These are phyloP conservation scores for Pyracantha coccinea DNA, from an alignment of 331 rosid species.

Conservation along the genomic window DNA sequence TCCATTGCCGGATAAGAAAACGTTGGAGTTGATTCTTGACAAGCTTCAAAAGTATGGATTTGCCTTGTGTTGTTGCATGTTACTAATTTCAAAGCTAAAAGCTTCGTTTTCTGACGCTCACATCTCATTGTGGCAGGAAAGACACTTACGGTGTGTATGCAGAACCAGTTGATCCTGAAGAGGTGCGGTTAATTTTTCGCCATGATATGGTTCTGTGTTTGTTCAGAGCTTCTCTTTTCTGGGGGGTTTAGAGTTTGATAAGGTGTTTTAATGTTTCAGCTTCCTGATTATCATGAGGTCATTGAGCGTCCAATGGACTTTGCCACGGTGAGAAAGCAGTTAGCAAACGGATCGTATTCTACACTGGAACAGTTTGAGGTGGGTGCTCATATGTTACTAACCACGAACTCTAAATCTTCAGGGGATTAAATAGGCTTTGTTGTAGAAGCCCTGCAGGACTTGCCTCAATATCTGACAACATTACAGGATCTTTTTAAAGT, in stretches of 20 bases:
- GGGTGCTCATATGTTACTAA: conserved; percentile 14
- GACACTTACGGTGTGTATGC: conserved; percentile 85
- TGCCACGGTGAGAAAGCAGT: conserved; percentile 72
- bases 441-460: background rate
- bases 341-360: conserved; percentile 59
- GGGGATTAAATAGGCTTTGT: background rate
- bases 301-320: conserved; percentile 96
- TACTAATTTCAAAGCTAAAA: background rate
- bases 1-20: conserved; percentile 72
- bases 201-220: conserved; percentile 14
- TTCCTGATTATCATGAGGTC: conserved; percentile 90
- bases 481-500: background rate
- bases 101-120: conserved; percentile 7
- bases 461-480: background rate
- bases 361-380: conserved; percentile 84
- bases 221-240: background rate
- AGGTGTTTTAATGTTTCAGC: conserved; percentile 45
- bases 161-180: conserved; percentile 97
- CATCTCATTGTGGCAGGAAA: conserved; percentile 61
- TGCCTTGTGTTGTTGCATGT: conserved; percentile 3
- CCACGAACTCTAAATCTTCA: background rate
- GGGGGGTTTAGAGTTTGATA: conserved; percentile 18
- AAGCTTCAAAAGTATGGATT: conserved; percentile 82
- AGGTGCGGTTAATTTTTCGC: conserved; percentile 36
- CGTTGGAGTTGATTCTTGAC: conserved; percentile 75